Base-by-base conservation (phyloP, 345 rosid genomes). In the Eucalyptus erythrocorys region DNA sequence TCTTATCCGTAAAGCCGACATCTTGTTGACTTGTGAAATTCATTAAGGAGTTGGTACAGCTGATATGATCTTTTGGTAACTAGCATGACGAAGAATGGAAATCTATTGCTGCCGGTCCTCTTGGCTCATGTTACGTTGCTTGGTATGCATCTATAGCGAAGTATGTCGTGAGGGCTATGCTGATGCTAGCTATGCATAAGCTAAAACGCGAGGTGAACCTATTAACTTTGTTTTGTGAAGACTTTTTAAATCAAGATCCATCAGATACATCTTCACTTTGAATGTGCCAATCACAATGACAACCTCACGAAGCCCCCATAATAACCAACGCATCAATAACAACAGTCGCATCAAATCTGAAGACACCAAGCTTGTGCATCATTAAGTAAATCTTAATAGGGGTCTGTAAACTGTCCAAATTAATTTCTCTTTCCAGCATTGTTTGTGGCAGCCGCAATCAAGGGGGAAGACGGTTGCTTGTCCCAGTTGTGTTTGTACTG, bases 1-100 rank as follows among this genome's bases (percentile, higher is more conserved):
- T 88, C 49, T 50, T 49, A 87, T 68, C 49, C 88, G 93, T 91
- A 90, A 91, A 90, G 93, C 91, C 90, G 91, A 91, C 91, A 71
- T 89, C 87, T 32, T 17, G 87, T 86, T 32, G 45, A 80, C 80
- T 64, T 89, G 81, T 89, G 47, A 50, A 85, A 85, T 76, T 37
- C 47, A 76, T 40, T 21, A 40, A 76, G 16, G 81, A 71, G 26
- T 76, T 76, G 8, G 47, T 37, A 42, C 47, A 76, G 82, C 47
- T 40, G 30, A 40, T 76, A 21, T 21, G 13, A 40, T 21, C 11
- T 6, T 76, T 76, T 40, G 7, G 84, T 19, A 26, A 21, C 15
- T 4, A 40, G 47, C 47, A 22, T 21, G 47, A 37, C 40, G 5
- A 12, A 10, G 84, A 71, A 34, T 34, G 45, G 45, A 71, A 71